Evolutionary conservation across 306 rosid species (phyloP).

Genomic region (Phaseolus lunatus): DNA sequence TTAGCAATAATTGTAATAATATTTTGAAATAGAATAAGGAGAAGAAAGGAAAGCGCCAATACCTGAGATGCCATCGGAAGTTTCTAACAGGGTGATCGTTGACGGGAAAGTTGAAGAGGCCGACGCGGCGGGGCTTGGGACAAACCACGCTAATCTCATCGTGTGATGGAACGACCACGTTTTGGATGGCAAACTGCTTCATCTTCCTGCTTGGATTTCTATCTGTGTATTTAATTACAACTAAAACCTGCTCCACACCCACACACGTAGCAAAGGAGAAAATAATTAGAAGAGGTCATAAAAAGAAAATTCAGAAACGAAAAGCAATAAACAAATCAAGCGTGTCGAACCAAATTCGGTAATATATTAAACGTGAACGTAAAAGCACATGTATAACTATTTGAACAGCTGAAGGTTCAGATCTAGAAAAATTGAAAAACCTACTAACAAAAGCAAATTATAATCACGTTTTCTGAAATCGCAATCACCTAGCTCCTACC

Average conservation of each 20-base stretch:
- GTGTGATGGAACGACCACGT: slow-evolving; percentile 64
- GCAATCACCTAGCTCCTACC: slow-evolving; percentile 35
- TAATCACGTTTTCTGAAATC: slow-evolving; percentile 42
- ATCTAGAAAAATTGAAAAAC: slow-evolving; percentile 54
- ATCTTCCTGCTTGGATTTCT: slow-evolving; percentile 44
- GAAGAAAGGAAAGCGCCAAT: background rate
- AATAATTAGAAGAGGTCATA: background rate
- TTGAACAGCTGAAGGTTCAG: slow-evolving; percentile 46
- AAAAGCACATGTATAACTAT: slow-evolving; percentile 38
- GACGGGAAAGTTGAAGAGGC: slow-evolving; percentile 56
- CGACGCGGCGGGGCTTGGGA: slow-evolving; percentile 91
- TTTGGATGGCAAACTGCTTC: slow-evolving; percentile 76
- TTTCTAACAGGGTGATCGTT: slow-evolving; percentile 62
- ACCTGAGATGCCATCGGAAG: slow-evolving; percentile 77
- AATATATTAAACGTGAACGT: slow-evolving; percentile 31
- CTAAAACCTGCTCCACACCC: slow-evolving; percentile 42
- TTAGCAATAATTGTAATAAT: background rate
- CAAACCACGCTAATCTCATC: slow-evolving; percentile 80
- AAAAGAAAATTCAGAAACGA: background rate
- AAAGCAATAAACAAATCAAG: background rate
- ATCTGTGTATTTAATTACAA: slow-evolving; percentile 26
- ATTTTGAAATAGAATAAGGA: background rate
- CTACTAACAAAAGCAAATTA: slow-evolving; percentile 27
- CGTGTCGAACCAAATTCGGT: slow-evolving; percentile 17
- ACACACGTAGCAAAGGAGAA: background rate